Evolutionary conservation across 345 rosid species (phyloP).

Genomic region (Dipteronia dyeriana): DNA sequence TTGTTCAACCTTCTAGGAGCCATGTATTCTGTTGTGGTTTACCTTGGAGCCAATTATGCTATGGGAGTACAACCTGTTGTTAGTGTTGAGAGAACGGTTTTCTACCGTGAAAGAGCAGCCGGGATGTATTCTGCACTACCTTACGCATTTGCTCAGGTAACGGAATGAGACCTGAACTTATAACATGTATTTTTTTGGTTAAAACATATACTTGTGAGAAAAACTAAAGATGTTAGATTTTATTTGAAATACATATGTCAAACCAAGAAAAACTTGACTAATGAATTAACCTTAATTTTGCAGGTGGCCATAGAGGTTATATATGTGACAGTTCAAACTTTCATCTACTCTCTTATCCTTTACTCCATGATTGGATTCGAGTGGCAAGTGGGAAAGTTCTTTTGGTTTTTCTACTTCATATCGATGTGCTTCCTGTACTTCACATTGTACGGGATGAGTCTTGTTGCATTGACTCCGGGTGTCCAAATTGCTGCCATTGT

Average conservation of each 20-base stretch:
- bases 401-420: conserved; percentile 69
- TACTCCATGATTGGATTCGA: conserved; percentile 79
- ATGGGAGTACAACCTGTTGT: conserved; percentile 65
- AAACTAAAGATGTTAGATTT: too few species aligned
- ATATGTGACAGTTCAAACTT: conserved; percentile 58
- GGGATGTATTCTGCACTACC: conserved; percentile 90
- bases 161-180: background rate
- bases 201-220: too few species aligned
- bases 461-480: conserved; percentile 72
- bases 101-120: conserved; percentile 87
- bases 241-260: background rate
- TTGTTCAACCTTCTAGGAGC: conserved; percentile 72
- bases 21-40: conserved; percentile 64
- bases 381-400: conserved; percentile 52
- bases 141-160: conserved; percentile 81
- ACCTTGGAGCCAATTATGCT: conserved; percentile 70
- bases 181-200: too few species aligned
- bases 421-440: conserved; percentile 63
- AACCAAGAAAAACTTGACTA: background rate
- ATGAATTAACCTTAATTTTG: conserved; percentile 8
- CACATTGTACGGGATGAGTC: conserved; percentile 84
- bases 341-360: conserved; percentile 52
- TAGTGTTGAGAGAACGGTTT: conserved; percentile 71
- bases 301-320: conserved; percentile 75
- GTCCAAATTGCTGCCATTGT: conserved; percentile 67